These are phyloP conservation scores for Astrephomene gubernaculifera DNA, from an alignment of 139 green algal species.

Conservation along the genomic window DNA sequence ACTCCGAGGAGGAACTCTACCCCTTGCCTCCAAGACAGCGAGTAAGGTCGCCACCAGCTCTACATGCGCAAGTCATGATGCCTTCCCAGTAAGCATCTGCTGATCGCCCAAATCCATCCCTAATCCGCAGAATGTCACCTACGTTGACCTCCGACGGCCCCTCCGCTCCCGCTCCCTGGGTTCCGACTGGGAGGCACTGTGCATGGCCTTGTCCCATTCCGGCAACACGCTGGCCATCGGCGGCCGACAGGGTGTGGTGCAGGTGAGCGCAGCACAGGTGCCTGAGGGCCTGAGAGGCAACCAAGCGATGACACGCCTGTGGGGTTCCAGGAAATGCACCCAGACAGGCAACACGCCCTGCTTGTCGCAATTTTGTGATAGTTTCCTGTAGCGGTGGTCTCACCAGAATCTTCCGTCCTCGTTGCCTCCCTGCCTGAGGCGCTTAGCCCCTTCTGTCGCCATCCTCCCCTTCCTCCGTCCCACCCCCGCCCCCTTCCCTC, in stretches of 20 bases:
- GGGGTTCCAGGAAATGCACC: no score
- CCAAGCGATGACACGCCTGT: neutral
- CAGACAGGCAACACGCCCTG: no score
- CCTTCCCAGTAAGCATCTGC: neutral
- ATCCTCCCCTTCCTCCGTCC: neutral
- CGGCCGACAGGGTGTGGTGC: conserved; percentile 28
- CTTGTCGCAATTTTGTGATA: no score
- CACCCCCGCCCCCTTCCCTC: neutral
- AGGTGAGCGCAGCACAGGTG: conserved; percentile 13
- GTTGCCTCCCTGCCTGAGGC: neutral
- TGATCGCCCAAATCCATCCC: neutral
- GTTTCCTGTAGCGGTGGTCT: no score
- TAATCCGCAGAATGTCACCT: conserved; percentile 14
- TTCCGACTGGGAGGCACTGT: conserved; percentile 24
- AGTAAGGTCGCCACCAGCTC: neutral
- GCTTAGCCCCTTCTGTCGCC: neutral
- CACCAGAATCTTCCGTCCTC: no score
- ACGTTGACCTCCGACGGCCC: conserved; percentile 5
- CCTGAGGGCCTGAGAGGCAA: neutral
- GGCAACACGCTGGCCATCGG: conserved; percentile 53
- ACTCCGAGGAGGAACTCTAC: conserved; percentile 30
- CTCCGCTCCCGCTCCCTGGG: neutral
- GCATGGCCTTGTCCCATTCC: neutral
- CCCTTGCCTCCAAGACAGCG: conserved; percentile 3
- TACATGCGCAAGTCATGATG: neutral